A percentile compares a stretch with the other conserved stretches of the same genome.
Evolutionary conservation across 441 rosid species (phyloP).

Genomic region (Populus hybrid): DNA sequence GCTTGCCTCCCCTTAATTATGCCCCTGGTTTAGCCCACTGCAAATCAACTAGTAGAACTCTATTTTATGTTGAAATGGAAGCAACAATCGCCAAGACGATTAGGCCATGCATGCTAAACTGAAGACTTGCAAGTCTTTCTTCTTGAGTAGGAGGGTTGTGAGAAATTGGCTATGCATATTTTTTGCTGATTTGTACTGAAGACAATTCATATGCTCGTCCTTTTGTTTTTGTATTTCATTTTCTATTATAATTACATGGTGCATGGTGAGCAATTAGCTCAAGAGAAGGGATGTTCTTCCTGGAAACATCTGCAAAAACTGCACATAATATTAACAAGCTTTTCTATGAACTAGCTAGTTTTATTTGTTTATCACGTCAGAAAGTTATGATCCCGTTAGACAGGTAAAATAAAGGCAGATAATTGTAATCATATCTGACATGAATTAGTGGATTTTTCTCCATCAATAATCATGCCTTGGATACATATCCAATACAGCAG

Average conservation of each 20-base stretch:
- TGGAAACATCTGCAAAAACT: conserved; percentile 72
- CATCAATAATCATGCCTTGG: not conserved
- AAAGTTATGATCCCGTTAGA: not conserved
- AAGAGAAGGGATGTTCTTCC: conserved; percentile 62
- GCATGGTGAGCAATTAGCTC: conserved; percentile 61
- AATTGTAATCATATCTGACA: not conserved
- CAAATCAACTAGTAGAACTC: not conserved
- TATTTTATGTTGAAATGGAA: not conserved
- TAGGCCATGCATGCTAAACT: not conserved
- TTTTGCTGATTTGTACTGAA: not conserved
- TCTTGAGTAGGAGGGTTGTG: not conserved
- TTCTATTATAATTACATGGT: conserved; percentile 37
- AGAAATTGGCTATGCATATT: not conserved
- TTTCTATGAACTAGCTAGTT: conserved; percentile 66
- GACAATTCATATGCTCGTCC: not conserved
- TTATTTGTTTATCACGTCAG: not conserved
- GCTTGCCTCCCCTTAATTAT: too few relatives aligned
- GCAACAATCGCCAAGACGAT: not conserved
- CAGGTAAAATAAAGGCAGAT: not conserved
- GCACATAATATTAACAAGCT: conserved; percentile 66
- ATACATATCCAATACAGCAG: not conserved
- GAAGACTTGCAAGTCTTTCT: not conserved
- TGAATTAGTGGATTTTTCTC: not conserved
- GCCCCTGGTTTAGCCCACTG: too few relatives aligned
- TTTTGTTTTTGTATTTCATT: not conserved